A percentile compares a stretch with the other conserved stretches of the same genome.
Conservation (phyloP, 2,329 filamentous ascomycete genomes). For the Diaporthe sp. region DNA sequence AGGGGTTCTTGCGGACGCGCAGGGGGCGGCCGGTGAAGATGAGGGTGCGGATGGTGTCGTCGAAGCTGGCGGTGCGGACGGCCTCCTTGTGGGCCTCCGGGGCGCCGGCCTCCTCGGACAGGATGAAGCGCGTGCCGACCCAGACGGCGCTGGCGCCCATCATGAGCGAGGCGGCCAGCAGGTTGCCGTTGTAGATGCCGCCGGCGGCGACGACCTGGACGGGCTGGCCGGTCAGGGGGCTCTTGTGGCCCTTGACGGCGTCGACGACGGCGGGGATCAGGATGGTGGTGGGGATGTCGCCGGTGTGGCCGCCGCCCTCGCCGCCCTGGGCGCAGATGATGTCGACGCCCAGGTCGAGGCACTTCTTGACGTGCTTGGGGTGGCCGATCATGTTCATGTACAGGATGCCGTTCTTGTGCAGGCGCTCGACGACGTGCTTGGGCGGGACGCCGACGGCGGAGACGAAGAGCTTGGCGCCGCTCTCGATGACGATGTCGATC, state of each 20-base stretch:
- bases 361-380: slow-evolving; percentile 98
- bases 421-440: slow-evolving; percentile 85
- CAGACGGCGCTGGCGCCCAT: slow-evolving; percentile 93
- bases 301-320: slow-evolving; percentile 96
- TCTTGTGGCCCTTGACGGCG: slow-evolving; percentile 82
- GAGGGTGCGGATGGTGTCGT: slow-evolving; percentile 96
- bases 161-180: slow-evolving; percentile 89
- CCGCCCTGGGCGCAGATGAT: slow-evolving; percentile 99
- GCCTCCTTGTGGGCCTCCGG: slow-evolving; percentile 95
- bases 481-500: slow-evolving; percentile 91
- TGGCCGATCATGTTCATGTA: slow-evolving; percentile 99
- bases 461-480: slow-evolving; percentile 91
- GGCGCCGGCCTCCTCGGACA: slow-evolving; percentile 93
- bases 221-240: slow-evolving; percentile 84
- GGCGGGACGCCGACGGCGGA: slow-evolving; percentile 96
- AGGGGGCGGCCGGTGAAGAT: slow-evolving; percentile 98
- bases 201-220: slow-evolving; percentile 95
- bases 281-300: slow-evolving; percentile 90
- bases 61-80: slow-evolving; percentile 88
- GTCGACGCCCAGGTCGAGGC: slow-evolving; percentile 89
- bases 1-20: slow-evolving; percentile 91
- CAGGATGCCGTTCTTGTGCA: slow-evolving; percentile 87
- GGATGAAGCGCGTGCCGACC: slow-evolving; percentile 96
- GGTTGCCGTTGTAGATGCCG: slow-evolving; percentile 92
- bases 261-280: slow-evolving; percentile 94